Conservation (phyloP, 441 rosid species). For the Corymbia citriodora region DNA sequence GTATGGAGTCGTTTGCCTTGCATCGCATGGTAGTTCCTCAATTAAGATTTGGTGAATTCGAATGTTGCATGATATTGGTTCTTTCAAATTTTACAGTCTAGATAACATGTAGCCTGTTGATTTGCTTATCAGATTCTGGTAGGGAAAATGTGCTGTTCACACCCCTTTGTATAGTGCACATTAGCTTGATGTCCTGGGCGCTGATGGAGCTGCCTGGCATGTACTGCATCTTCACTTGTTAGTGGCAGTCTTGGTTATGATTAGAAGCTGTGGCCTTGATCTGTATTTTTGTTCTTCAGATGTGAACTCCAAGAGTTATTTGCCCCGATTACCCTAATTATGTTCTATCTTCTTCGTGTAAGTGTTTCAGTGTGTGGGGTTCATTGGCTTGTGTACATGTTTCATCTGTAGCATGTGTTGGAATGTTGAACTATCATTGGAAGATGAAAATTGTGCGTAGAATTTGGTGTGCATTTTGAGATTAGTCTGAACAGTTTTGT, state of each 20-base stretch:
- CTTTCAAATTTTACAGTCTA: not conserved
- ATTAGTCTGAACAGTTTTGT: not conserved
- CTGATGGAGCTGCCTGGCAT: not conserved
- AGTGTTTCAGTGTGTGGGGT: not conserved
- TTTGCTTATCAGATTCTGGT: not conserved
- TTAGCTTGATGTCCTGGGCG: not conserved
- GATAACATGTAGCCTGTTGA: not conserved
- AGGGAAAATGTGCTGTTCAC: not conserved
- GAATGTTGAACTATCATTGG: not conserved
- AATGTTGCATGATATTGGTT: not conserved
- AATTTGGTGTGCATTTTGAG: not conserved
- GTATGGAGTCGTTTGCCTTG: not conserved
- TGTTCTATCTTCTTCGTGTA: not conserved
- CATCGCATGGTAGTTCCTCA: not conserved
- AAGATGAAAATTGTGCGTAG: not conserved
- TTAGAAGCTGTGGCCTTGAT: not conserved
- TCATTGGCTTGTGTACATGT: not conserved
- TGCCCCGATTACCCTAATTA: not conserved
- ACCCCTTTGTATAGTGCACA: not conserved
- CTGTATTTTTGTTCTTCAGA: not conserved
- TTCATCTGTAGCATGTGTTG: not conserved
- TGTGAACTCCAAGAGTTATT: not conserved
- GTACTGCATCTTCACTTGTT: not conserved
- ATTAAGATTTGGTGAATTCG: not conserved
- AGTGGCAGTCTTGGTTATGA: not conserved